Percentiles rank a stretch among this genome's conserved stretches.
phyloP scores from a whole-genome alignment of 768 basidiomycete genomes.

The Agrocybe chaxingu region DNA sequence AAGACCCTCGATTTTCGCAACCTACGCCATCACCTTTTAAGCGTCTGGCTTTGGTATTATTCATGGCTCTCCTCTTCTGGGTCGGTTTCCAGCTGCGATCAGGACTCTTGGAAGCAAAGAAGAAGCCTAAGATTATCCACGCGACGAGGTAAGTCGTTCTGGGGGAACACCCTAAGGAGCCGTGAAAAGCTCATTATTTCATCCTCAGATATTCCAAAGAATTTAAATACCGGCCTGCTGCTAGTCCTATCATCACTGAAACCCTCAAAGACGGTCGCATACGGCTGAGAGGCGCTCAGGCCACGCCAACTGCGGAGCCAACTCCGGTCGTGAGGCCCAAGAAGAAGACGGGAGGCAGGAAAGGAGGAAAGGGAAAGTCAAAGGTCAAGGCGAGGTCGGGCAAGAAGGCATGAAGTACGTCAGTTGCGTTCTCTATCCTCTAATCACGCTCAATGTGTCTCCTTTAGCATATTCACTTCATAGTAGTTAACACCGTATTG shows the following conservation, averaged over 20 bases:
- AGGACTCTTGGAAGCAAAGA: constrained; percentile 20
- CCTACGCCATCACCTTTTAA: constrained; percentile 43
- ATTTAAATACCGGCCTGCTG: constrained; percentile 79
- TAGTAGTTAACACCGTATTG: no score
- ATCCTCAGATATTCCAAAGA: constrained; percentile 73
- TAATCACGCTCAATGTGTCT: no score
- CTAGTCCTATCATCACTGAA: constrained; percentile 81
- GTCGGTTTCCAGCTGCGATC: constrained; percentile 33
- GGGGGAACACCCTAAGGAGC: no score
- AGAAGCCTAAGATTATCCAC: constrained; percentile 47
- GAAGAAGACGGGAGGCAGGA: constrained; percentile 16
- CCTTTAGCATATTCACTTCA: no score
- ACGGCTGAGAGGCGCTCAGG: constrained; percentile 66
- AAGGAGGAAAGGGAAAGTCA: constrained; percentile 16
- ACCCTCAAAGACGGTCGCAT: constrained; percentile 66
- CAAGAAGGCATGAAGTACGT: no score
- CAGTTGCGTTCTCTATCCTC: no score
- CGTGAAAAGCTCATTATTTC: neutral
- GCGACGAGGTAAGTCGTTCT: constrained; percentile 53
- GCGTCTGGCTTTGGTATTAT: constrained; percentile 39
- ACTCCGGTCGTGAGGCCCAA: constrained; percentile 16
- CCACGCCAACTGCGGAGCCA: constrained; percentile 29
- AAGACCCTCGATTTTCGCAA: constrained; percentile 33
- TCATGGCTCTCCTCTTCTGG: constrained; percentile 43
- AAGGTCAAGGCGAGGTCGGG: no score